Conservation (phyloP, 768 basidiomycete genomes). For the Pholiota conissans region DNA sequence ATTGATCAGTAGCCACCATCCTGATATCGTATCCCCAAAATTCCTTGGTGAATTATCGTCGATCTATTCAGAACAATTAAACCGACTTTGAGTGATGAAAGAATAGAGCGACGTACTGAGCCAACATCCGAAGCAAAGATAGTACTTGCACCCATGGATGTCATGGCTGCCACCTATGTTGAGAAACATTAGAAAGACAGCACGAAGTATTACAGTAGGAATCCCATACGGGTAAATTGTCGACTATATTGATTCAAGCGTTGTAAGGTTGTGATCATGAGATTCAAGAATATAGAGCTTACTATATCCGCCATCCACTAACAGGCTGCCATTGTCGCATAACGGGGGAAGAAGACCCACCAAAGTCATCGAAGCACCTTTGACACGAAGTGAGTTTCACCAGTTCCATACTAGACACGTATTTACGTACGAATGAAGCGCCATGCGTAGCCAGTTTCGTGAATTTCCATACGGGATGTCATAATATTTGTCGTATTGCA, state of each 20-base stretch:
- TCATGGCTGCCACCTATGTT: slow-evolving; percentile 87
- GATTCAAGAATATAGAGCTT: slow-evolving; percentile 26
- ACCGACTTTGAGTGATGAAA: not conserved
- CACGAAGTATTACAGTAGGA: not conserved
- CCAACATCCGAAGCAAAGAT: slow-evolving; percentile 96
- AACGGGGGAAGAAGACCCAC: slow-evolving; percentile 94
- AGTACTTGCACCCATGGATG: slow-evolving; percentile 84
- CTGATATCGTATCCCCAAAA: slow-evolving; percentile 94
- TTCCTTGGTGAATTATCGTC: slow-evolving; percentile 95
- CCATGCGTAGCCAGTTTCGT: slow-evolving; percentile 99
- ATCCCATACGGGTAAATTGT: slow-evolving; percentile 82
- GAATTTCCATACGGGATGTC: slow-evolving; percentile 94
- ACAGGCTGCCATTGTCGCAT: slow-evolving; percentile 90
- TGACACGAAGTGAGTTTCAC: slow-evolving; percentile 7
- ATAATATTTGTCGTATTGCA: slow-evolving; percentile 98
- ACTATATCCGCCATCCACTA: slow-evolving; percentile 92
- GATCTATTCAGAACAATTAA: slow-evolving; percentile 42
- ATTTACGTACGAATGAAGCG: slow-evolving; percentile 72
- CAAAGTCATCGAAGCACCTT: slow-evolving; percentile 96
- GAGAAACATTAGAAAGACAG: slow-evolving; percentile 1
- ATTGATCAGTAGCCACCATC: slow-evolving; percentile 94
- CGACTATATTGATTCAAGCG: slow-evolving; percentile 52
- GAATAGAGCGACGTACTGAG: slow-evolving; percentile 49
- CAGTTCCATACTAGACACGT: not conserved
- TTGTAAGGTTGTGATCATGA: not conserved